Percentiles rank a stretch among this genome's conserved stretches.
Evolutionary conservation across 208 protist genomes (phyloP).

Genomic region (Kentomonas sorsogonicus): DNA sequence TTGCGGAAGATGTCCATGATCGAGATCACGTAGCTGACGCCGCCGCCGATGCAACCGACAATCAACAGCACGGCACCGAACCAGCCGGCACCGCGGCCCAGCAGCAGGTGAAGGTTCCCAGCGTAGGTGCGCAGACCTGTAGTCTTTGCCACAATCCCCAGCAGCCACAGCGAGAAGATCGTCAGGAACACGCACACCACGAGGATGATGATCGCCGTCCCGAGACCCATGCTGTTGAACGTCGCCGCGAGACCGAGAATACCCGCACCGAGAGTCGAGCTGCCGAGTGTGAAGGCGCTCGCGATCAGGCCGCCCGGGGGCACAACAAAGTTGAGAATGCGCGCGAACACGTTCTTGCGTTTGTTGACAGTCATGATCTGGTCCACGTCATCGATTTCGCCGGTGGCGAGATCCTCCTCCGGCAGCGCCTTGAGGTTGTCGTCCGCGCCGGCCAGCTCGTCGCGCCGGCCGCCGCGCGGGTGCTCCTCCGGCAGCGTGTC

Average conservation of each 20-base stretch:
- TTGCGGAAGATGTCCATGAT: constrained; percentile 47
- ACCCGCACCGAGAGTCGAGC: constrained; percentile 55
- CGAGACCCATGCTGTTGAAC: constrained; percentile 55
- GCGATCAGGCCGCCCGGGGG: constrained; percentile 47
- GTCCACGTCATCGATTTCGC: no score
- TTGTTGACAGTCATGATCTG: no score
- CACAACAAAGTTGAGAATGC: not conserved
- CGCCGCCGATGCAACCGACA: constrained; percentile 37
- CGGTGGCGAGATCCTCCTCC: no score
- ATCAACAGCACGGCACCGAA: constrained; percentile 23
- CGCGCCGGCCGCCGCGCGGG: no score
- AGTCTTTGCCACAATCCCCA: constrained; percentile 21
- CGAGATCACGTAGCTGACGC: constrained; percentile 65
- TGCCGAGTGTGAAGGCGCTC: constrained; percentile 51
- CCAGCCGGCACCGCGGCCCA: constrained; percentile 26
- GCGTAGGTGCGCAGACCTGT: constrained; percentile 45
- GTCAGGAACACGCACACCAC: constrained; percentile 33
- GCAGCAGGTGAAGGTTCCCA: constrained; percentile 17
- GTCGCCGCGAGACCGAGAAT: constrained; percentile 53
- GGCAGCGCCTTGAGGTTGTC: no score
- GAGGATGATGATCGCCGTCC: constrained; percentile 35
- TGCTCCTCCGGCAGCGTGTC: no score
- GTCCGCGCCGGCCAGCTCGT: no score
- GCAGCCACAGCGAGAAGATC: constrained; percentile 55
- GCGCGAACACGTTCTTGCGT: not conserved